Percentiles rank a stretch among this genome's conserved stretches.
These are phyloP conservation scores for Daedalea quercina DNA, from an alignment of 768 basidiomycete genomes.

Conservation along the genomic window DNA sequence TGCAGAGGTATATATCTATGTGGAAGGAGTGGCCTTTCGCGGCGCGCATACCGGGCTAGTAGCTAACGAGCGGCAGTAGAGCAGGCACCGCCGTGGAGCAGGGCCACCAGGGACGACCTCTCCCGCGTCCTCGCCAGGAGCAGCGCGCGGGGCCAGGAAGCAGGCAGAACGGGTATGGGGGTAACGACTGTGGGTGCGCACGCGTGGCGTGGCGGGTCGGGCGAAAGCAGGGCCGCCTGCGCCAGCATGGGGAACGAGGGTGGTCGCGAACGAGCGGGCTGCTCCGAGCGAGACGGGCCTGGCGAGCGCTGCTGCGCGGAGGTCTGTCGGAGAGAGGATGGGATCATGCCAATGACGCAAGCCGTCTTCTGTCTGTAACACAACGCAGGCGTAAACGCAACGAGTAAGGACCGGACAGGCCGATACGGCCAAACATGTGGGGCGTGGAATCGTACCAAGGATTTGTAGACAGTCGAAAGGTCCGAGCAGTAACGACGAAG, in stretches of 20 bases:
- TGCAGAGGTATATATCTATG: background rate
- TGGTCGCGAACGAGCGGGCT: background rate
- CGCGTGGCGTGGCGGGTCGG: conserved; percentile 6
- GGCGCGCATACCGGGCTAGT: background rate
- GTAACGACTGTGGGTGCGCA: conserved; percentile 4
- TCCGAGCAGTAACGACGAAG: conserved; percentile 2
- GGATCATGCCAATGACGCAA: conserved; percentile 2
- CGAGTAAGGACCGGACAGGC: conserved; percentile 6
- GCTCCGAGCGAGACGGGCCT: background rate
- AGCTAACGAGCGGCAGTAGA: background rate
- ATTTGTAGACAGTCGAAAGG: conserved; percentile 1
- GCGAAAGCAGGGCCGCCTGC: background rate
- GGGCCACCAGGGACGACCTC: background rate
- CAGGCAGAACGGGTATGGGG: background rate
- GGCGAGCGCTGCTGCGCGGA: background rate
- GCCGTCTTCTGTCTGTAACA: background rate
- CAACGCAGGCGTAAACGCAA: background rate
- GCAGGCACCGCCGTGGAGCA: background rate
- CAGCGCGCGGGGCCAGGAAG: background rate
- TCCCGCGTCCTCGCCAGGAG: background rate
- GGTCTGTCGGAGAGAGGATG: background rate
- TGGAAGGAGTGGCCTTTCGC: background rate
- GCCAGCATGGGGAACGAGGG: background rate
- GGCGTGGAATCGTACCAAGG: conserved; percentile 5
- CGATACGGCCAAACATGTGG: conserved; percentile 1